These are phyloP conservation scores for Pythium sp. DNA, from an alignment of 352 stramenopile species.

Conservation along the genomic window DNA sequence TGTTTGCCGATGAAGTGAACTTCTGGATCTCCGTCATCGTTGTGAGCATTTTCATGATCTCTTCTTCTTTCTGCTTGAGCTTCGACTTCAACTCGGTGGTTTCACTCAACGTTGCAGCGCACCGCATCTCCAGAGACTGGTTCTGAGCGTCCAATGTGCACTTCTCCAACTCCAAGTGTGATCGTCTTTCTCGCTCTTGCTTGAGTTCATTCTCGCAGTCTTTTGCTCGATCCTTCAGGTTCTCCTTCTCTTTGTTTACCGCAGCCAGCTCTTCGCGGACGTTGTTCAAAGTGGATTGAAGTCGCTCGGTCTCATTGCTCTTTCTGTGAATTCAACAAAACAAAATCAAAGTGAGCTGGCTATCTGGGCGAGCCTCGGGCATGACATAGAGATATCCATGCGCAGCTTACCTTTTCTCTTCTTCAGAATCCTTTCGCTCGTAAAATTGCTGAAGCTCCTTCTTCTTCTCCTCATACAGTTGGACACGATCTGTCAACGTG, in stretches of 20 bases:
- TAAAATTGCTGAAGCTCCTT: constrained; percentile 65
- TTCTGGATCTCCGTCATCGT: constrained; percentile 79
- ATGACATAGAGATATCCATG: background rate
- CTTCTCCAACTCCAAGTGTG: constrained; percentile 59
- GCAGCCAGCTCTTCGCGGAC: constrained; percentile 48
- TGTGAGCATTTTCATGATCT: constrained; percentile 60
- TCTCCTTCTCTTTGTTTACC: constrained; percentile 48
- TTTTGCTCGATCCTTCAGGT: constrained; percentile 37
- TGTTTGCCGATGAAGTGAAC: constrained; percentile 57
- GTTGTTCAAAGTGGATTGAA: constrained; percentile 49
- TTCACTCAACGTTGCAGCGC: constrained; percentile 33
- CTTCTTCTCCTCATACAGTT: constrained; percentile 64
- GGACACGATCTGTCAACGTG: constrained; percentile 41
- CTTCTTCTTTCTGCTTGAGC: constrained; percentile 64
- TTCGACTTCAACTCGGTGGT: constrained; percentile 52
- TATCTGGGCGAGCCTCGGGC: background rate
- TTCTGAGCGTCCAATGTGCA: constrained; percentile 59
- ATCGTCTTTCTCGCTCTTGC: constrained; percentile 49
- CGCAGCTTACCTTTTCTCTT: constrained; percentile 38
- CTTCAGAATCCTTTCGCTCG: constrained; percentile 49
- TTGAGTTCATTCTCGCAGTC: constrained; percentile 46
- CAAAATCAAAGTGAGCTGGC: background rate
- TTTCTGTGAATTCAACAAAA: constrained; percentile 27
- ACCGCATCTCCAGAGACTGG: constrained; percentile 45
- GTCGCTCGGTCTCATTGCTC: constrained; percentile 44